Conservation (phyloP, 2,329 filamentous ascomycete species). For the Saccharata proteae region DNA sequence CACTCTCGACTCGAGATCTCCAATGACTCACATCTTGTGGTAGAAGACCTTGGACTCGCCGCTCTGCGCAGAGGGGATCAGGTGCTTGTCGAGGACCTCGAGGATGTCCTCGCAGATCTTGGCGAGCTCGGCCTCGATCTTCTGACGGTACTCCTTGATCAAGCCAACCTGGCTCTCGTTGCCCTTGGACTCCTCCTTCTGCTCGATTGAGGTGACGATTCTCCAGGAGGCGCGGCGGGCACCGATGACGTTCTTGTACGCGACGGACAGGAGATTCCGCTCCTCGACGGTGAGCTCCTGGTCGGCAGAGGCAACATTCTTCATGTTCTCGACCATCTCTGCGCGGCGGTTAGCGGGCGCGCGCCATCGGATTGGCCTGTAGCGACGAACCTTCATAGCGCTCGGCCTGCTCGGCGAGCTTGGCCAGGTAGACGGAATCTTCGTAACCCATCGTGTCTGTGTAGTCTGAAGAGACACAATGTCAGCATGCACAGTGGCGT, state of each 20-base stretch:
- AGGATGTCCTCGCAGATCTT: constrained; percentile 97
- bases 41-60: constrained; percentile 99
- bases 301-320: constrained; percentile 48
- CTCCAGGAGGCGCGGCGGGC: constrained; percentile 97
- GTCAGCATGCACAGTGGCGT: too few relatives aligned
- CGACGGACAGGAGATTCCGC: constrained; percentile 89
- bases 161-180: constrained; percentile 86
- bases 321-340: constrained; percentile 99
- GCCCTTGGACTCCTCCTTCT: constrained; percentile 99
- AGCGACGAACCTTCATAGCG: constrained; percentile 76
- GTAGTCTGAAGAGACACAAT: constrained; percentile 4
- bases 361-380: constrained; percentile 8
- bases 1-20: constrained; percentile 10
- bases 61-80: constrained; percentile 91
- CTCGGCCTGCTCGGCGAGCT: constrained; percentile 99
- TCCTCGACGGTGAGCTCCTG: constrained; percentile 54
- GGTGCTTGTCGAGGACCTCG: constrained; percentile 79
- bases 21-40: constrained; percentile 82
- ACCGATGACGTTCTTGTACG: constrained; percentile 99
- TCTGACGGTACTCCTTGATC: constrained; percentile 95
- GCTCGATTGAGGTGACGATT: constrained; percentile 99
- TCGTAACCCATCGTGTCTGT: constrained; percentile 9
- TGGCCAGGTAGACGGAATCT: constrained; percentile 63
- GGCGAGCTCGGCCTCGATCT: constrained; percentile 96
- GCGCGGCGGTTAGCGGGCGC: constrained; percentile 22